Conservation (phyloP, 352 stramenopile genomes). For the Lagenidium giganteum region DNA sequence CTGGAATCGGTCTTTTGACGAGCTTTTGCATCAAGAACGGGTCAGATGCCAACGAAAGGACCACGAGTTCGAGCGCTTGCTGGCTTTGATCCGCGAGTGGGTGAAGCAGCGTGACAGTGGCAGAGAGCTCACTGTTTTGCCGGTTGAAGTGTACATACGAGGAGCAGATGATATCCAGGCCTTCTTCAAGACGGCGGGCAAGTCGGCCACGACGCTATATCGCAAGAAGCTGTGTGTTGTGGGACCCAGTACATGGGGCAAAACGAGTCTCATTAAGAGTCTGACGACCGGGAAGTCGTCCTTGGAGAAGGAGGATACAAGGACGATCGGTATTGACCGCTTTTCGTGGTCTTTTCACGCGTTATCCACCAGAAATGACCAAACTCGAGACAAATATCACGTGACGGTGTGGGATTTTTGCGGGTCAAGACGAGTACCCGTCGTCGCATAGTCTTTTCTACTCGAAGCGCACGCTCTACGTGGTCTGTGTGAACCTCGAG, state of each 20-base stretch:
- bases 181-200: slow-evolving; percentile 1
- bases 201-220: too few relatives aligned
- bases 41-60: too few relatives aligned
- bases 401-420: slow-evolving; percentile 13
- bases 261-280: slow-evolving; percentile 30
- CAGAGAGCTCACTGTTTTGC: too few relatives aligned
- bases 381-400: slow-evolving; percentile 4
- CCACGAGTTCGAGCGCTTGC: too few relatives aligned
- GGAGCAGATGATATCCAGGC: background rate
- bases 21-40: too few relatives aligned
- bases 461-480: slow-evolving; percentile 11
- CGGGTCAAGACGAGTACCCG: slow-evolving; percentile 13
- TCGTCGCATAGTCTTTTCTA: slow-evolving; percentile 8
- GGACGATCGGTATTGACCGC: slow-evolving; percentile 25
- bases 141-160: background rate
- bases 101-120: too few relatives aligned
- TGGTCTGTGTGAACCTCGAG: slow-evolving; percentile 9
- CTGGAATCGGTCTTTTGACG: too few relatives aligned
- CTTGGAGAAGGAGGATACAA: slow-evolving; percentile 10
- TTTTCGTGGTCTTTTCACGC: slow-evolving; percentile 21
- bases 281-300: slow-evolving; percentile 7
- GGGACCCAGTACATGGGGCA: slow-evolving; percentile 20
- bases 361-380: background rate
- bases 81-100: too few relatives aligned
- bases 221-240: slow-evolving; percentile 23